Percentiles rank a stretch among this genome's conserved stretches.
phyloP scores from a whole-genome alignment of 441 rosid species.

The Pelargonium myrrhifolium region DNA sequence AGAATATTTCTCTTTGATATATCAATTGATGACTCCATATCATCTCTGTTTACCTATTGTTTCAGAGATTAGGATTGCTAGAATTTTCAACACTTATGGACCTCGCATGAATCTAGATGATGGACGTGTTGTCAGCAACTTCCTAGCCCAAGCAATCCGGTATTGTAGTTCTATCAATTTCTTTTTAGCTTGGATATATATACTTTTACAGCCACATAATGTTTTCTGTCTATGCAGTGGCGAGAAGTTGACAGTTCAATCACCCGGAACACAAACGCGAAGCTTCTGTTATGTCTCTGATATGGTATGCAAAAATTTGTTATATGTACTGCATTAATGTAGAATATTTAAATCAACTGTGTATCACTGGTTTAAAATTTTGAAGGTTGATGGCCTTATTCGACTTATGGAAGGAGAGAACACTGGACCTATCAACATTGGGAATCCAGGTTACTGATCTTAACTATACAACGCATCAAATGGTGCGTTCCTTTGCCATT shows the following conservation, averaged over 20 bases:
- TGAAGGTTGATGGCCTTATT: constrained; percentile 88
- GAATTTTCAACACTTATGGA: constrained; percentile 95
- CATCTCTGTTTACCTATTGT: background rate
- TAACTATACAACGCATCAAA: background rate
- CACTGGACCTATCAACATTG: constrained; percentile 89
- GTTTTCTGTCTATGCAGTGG: constrained; percentile 34
- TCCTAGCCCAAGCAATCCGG: constrained; percentile 92
- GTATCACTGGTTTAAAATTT: background rate
- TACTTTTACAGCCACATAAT: background rate
- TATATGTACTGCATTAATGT: background rate
- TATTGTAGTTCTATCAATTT: constrained; percentile 11
- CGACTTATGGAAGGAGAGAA: constrained; percentile 90
- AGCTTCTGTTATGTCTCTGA: constrained; percentile 97
- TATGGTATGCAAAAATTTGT: constrained; percentile 46
- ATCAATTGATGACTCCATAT: background rate
- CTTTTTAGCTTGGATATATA: background rate
- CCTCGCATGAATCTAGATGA: constrained; percentile 98
- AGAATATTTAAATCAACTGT: background rate
- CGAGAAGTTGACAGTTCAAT: constrained; percentile 81
- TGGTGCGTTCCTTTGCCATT: background rate
- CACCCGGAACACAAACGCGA: constrained; percentile 91
- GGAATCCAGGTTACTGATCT: constrained; percentile 62
- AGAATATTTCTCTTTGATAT: background rate
- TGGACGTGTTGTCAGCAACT: constrained; percentile 98
- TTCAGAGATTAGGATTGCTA: constrained; percentile 84